Percentiles rank a stretch among this genome's conserved stretches.
Conservation (phyloP, 768 basidiomycete genomes). For the Dendrothele bispora region DNA sequence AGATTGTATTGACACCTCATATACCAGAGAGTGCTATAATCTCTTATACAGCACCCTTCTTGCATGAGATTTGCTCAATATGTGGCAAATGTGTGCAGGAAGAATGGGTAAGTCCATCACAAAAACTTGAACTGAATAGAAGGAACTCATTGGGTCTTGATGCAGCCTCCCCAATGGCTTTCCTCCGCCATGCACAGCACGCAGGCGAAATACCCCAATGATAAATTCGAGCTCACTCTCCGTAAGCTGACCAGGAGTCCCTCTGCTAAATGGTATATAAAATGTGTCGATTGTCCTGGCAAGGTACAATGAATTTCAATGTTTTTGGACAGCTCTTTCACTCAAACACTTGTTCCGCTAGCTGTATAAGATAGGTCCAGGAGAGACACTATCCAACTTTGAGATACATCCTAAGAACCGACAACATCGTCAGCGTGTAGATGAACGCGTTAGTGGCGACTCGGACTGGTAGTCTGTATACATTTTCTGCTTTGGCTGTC, state of each 20-base stretch:
- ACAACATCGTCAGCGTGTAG: slow-evolving; percentile 74
- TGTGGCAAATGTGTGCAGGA: too few species aligned
- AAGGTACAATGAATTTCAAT: slow-evolving; percentile 56
- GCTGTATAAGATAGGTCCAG: slow-evolving; percentile 90
- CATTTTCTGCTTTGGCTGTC: too few species aligned
- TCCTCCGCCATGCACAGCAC: slow-evolving; percentile 63
- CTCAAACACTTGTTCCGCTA: slow-evolving; percentile 25
- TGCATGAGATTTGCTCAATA: too few species aligned
- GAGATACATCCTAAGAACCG: slow-evolving; percentile 91
- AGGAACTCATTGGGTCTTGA: slow-evolving; percentile 10
- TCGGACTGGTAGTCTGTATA: too few species aligned
- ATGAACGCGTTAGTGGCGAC: slow-evolving; percentile 54
- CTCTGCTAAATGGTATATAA: slow-evolving; percentile 86
- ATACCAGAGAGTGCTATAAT: too few species aligned
- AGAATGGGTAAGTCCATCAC: too few species aligned
- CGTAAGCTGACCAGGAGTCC: slow-evolving; percentile 54
- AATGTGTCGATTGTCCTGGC: slow-evolving; percentile 90
- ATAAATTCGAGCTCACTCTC: slow-evolving; percentile 77
- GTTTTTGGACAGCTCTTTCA: neutral
- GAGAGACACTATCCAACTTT: slow-evolving; percentile 84
- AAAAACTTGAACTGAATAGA: too few species aligned
- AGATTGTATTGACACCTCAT: too few species aligned
- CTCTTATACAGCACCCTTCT: too few species aligned
- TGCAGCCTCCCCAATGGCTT: slow-evolving; percentile 70
- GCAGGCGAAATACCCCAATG: slow-evolving; percentile 74